phyloP scores from a whole-genome alignment of 805 yeast genomes.

The Cyberlindnera subsufficiens region DNA sequence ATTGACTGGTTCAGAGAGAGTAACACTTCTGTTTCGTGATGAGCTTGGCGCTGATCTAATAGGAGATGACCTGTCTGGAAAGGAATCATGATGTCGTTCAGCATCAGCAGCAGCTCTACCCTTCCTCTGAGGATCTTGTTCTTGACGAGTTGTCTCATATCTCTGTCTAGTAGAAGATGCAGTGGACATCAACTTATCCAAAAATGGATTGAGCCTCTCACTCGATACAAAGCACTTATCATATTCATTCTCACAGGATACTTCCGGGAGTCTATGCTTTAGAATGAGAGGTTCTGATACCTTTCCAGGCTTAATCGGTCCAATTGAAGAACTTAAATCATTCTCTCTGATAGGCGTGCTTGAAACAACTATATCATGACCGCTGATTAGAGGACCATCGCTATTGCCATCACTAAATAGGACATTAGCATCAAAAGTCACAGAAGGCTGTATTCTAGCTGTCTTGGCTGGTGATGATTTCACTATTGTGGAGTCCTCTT shows the following conservation, averaged over 20 bases:
- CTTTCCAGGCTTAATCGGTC: conserved; percentile 1
- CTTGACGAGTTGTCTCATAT: conserved; percentile 1
- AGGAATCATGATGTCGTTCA: neutral
- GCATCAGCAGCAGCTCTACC: no score
- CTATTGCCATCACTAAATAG: neutral
- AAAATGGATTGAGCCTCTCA: conserved; percentile 1
- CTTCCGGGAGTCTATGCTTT: neutral
- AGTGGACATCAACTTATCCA: conserved; percentile 2
- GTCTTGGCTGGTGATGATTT: no score
- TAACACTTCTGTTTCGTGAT: neutral
- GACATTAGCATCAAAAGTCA: neutral
- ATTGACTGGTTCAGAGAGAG: neutral
- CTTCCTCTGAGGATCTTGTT: neutral
- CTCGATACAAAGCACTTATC: conserved; percentile 2
- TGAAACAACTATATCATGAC: conserved; percentile 7
- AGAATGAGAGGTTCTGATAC: conserved; percentile 2
- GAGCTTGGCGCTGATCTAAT: neutral
- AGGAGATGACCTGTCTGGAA: neutral
- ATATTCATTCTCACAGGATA: conserved; percentile 1
- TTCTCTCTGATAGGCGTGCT: conserved; percentile 3
- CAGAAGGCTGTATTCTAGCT: no score
- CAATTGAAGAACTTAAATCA: conserved; percentile 6
- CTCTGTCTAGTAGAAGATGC: neutral
- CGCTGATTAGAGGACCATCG: neutral
- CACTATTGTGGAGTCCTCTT: no score